Conservation (phyloP, 768 basidiomycete genomes). For the Tricholoma flavovirens region DNA sequence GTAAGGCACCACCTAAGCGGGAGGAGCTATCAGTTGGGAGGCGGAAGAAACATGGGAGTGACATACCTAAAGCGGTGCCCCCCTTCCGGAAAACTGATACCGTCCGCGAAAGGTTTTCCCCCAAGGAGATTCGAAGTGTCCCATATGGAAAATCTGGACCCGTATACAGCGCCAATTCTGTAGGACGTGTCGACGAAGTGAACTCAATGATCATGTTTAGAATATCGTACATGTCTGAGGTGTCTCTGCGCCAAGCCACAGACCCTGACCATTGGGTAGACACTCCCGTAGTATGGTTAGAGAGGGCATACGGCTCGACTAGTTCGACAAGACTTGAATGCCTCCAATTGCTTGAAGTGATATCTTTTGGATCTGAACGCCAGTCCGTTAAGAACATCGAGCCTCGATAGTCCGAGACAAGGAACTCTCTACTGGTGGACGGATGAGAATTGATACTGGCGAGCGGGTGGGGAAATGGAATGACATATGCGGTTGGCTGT, state of each 20-base stretch:
- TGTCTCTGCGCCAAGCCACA: constrained; percentile 66
- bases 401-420: constrained; percentile 71
- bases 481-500: constrained; percentile 75
- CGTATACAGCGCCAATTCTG: constrained; percentile 74
- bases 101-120: constrained; percentile 63
- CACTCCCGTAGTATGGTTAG: constrained; percentile 43
- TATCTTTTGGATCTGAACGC: constrained; percentile 62
- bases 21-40: constrained; percentile 1
- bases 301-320: constrained; percentile 60
- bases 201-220: constrained; percentile 3
- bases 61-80: constrained; percentile 62
- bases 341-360: constrained; percentile 49
- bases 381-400: constrained; percentile 78
- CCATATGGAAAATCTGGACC: constrained; percentile 71
- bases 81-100: constrained; percentile 61
- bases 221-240: constrained; percentile 59
- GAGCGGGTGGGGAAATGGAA: constrained; percentile 69
- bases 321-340: constrained; percentile 67
- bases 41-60: not conserved
- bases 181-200: not conserved
- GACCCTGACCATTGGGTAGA: constrained; percentile 48
- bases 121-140: constrained; percentile 67
- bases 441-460: constrained; percentile 66
- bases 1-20: constrained; percentile 69
- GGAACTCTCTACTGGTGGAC: constrained; percentile 68